Evolutionary conservation across 768 basidiomycete species (phyloP), one percentile per base, ranked within the genome.

Genomic region (Hericium erinaceus): DNA sequence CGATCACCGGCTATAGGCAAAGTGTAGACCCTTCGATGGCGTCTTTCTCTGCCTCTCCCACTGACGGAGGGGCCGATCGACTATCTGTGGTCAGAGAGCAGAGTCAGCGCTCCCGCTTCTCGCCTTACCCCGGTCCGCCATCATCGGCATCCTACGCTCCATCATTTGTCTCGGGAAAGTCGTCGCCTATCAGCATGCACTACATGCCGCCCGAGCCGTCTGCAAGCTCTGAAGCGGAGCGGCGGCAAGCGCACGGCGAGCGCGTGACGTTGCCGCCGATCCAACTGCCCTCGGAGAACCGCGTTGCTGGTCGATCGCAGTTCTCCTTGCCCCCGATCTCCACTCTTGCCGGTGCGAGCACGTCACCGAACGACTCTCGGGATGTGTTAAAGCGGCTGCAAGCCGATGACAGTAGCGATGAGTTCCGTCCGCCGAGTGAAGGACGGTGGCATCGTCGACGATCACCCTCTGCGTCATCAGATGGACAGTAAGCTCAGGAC

Each of bases 251-350:
- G 59, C 70, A 18, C 46, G 68, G 70, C 28, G 74, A 76, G 48
- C 67, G 68, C 37, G 74, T 77, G 56, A 69, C 65, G 39, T 62
- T 78, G 18, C 73, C 77, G 15, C 77, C 77, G 20, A 72, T 78
- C 48, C 74, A 74, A 15, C 66, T 74, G 18, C 72, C 73, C 13
- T 64, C 62, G 4, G 63, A 65, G 1, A 61, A 67, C 1, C 66
- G 60, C 50, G 65, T 64, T 44, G 61, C 69, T 15, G 69, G 64
- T 26, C 69, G 69, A 15, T 68, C 76, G 1, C 70, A 74, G 2
- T 84, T 83, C 59, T 80, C 83, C 1, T 66, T 87, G 3, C 86
- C 85, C 1, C 84, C 85, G 0, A 87, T 87, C 57, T 82, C 85
- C 7, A 59, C 62, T 18, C 24, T 51, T 26, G 28, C 28, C 24